Evolutionary conservation across 23 red algal genomes (phyloP).

Genomic region (Gracilariopsis chorda): DNA sequence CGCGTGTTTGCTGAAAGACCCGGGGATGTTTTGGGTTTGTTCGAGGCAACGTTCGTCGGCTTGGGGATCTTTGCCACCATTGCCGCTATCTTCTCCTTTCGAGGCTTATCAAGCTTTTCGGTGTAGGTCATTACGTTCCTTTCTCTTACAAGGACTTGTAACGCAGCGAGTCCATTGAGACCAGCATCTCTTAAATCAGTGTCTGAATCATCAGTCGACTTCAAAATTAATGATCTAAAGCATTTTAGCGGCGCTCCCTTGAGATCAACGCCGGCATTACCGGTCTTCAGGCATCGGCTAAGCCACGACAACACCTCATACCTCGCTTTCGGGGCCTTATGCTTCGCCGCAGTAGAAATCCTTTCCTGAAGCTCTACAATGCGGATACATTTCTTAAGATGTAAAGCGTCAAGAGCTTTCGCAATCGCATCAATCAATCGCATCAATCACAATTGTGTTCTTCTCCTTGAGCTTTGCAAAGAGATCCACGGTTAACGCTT

Average conservation of each 20-base stretch:
- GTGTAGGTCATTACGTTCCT: slow-evolving; percentile 45
- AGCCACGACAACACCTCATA: slow-evolving; percentile 71
- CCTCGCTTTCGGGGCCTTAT: slow-evolving; percentile 76
- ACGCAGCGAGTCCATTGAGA: slow-evolving; percentile 61
- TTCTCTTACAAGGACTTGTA: slow-evolving; percentile 65
- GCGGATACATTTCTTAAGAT: slow-evolving; percentile 62
- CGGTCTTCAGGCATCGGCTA: slow-evolving; percentile 33
- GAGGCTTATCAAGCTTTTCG: slow-evolving; percentile 86
- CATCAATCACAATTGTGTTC: slow-evolving; percentile 59
- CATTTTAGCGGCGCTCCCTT: slow-evolving; percentile 51
- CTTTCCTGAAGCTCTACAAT: slow-evolving; percentile 68
- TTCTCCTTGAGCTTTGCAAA: slow-evolving; percentile 85
- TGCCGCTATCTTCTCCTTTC: slow-evolving; percentile 54
- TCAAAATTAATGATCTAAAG: slow-evolving; percentile 49
- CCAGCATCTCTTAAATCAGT: slow-evolving; percentile 88
- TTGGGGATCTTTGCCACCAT: slow-evolving; percentile 40
- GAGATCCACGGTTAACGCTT: slow-evolving; percentile 58
- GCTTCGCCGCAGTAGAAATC: slow-evolving; percentile 45
- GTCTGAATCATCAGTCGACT: slow-evolving; percentile 68
- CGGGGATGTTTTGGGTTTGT: neutral
- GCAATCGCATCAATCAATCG: slow-evolving; percentile 74
- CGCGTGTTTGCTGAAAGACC: slow-evolving; percentile 22
- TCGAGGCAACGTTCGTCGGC: neutral
- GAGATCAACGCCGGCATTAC: slow-evolving; percentile 54
- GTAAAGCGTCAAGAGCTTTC: slow-evolving; percentile 71